Conservation (phyloP, 2,329 filamentous ascomycete species). For the Neoascochyta sp. region DNA sequence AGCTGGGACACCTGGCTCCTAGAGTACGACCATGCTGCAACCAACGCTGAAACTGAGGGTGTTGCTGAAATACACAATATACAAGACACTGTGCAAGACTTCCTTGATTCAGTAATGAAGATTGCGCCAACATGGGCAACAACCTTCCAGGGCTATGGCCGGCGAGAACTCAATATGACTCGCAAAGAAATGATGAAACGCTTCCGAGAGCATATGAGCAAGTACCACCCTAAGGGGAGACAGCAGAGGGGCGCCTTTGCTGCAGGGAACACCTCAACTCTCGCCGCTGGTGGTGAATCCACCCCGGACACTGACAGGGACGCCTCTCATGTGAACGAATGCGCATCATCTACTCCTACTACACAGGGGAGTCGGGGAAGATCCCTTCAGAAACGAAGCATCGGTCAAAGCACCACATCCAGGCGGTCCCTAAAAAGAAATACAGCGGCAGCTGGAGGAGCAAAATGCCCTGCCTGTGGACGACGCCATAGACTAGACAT, state of each 20-base stretch:
- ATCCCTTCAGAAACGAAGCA: neutral
- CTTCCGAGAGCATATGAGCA: constrained; percentile 1
- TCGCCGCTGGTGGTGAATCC: constrained; percentile 1
- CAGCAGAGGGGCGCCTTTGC: neutral
- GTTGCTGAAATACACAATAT: neutral
- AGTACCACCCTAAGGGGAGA: neutral
- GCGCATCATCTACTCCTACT: constrained; percentile 1
- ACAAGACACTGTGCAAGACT: neutral
- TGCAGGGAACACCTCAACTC: neutral
- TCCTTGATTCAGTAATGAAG: neutral
- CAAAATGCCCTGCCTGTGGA: neutral
- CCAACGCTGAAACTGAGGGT: neutral
- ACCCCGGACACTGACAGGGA: constrained; percentile 1
- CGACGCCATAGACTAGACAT: neutral
- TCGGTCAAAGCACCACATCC: neutral
- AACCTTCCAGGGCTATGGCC: neutral
- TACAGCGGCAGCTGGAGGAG: neutral
- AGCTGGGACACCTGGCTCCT: neutral
- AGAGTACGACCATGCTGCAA: constrained; percentile 1
- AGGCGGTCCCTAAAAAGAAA: neutral
- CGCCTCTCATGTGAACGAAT: neutral
- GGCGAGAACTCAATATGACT: neutral
- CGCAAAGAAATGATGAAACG: constrained; percentile 1
- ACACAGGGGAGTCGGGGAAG: constrained; percentile 1
- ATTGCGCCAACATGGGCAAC: constrained; percentile 1